A percentile compares a stretch with the other conserved stretches of the same genome.
phyloP scores from a whole-genome alignment of 805 yeast species.

The Barnettozyma populi region DNA sequence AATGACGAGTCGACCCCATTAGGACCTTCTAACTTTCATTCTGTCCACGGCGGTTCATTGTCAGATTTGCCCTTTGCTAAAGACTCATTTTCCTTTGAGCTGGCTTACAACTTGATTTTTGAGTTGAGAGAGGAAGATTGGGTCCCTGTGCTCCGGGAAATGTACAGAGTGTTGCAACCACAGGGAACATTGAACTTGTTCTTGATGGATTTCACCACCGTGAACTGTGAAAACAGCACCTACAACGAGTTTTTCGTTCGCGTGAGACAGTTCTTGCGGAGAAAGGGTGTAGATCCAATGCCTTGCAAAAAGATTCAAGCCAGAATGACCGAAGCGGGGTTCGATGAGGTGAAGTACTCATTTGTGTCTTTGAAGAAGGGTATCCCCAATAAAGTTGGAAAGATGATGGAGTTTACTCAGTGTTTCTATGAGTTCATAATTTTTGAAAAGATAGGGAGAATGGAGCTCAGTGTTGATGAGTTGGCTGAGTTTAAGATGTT shows the following conservation, averaged over 20 bases:
- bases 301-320: constrained; percentile 19
- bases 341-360: constrained; percentile 16
- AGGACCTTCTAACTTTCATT: constrained; percentile 23
- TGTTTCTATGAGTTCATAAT: constrained; percentile 19
- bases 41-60: constrained; percentile 17
- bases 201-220: constrained; percentile 18
- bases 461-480: constrained; percentile 13
- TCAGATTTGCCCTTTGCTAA: constrained; percentile 18
- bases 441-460: constrained; percentile 15
- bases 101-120: constrained; percentile 19
- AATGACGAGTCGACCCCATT: neutral
- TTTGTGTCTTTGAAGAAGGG: constrained; percentile 21
- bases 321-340: constrained; percentile 21
- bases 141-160: constrained; percentile 18
- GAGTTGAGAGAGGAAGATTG: constrained; percentile 19
- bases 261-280: constrained; percentile 10
- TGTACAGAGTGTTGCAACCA: constrained; percentile 15
- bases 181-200: constrained; percentile 17
- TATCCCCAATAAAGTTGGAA: constrained; percentile 18
- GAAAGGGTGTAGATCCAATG: constrained; percentile 21
- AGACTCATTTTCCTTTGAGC: constrained; percentile 15
- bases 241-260: constrained; percentile 13
- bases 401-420: constrained; percentile 19
- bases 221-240: constrained; percentile 16
- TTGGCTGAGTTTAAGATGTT: constrained; percentile 14